phyloP scores from a whole-genome alignment of 2,329 filamentous ascomycete species.

The Byssothecium circinans region DNA sequence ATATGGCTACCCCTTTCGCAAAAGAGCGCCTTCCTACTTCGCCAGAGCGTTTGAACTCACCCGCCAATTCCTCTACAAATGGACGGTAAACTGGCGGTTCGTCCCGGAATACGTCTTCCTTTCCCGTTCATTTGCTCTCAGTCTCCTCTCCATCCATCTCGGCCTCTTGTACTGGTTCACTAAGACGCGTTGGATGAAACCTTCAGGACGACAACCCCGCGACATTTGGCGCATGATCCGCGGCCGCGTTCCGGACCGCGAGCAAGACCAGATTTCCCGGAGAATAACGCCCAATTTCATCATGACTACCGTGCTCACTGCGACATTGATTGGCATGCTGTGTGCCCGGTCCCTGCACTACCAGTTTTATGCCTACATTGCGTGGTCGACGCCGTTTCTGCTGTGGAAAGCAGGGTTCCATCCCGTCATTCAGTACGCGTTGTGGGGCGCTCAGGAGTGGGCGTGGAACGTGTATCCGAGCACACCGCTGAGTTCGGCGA shows the following conservation, averaged over 20 bases:
- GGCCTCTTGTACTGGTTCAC: slow-evolving; percentile 68
- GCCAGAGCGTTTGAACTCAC: slow-evolving; percentile 87
- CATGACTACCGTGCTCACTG: slow-evolving; percentile 73
- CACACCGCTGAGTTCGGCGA: slow-evolving; percentile 62
- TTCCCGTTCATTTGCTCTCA: slow-evolving; percentile 67
- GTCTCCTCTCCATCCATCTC: slow-evolving; percentile 67
- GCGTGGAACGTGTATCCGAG: slow-evolving; percentile 96
- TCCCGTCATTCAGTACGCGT: slow-evolving; percentile 64
- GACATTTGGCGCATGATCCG: slow-evolving; percentile 57
- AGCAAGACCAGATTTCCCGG: slow-evolving; percentile 60
- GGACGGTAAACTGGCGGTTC: slow-evolving; percentile 99
- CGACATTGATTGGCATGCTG: slow-evolving; percentile 77
- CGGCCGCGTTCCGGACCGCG: slow-evolving; percentile 37
- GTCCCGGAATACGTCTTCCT: slow-evolving; percentile 82
- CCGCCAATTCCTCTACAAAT: slow-evolving; percentile 90
- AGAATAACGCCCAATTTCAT: slow-evolving; percentile 71
- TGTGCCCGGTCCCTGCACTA: slow-evolving; percentile 90
- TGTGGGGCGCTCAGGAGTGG: slow-evolving; percentile 84
- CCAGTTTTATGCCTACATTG: slow-evolving; percentile 91
- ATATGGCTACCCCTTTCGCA: slow-evolving; percentile 67
- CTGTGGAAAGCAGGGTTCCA: slow-evolving; percentile 77
- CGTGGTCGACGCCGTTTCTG: slow-evolving; percentile 85
- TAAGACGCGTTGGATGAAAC: slow-evolving; percentile 70
- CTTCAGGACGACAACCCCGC: slow-evolving; percentile 61
- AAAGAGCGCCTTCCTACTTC: slow-evolving; percentile 71